Evolutionary conservation across 805 yeast genomes (phyloP).

Genomic region (Saturnispora galanensis): DNA sequence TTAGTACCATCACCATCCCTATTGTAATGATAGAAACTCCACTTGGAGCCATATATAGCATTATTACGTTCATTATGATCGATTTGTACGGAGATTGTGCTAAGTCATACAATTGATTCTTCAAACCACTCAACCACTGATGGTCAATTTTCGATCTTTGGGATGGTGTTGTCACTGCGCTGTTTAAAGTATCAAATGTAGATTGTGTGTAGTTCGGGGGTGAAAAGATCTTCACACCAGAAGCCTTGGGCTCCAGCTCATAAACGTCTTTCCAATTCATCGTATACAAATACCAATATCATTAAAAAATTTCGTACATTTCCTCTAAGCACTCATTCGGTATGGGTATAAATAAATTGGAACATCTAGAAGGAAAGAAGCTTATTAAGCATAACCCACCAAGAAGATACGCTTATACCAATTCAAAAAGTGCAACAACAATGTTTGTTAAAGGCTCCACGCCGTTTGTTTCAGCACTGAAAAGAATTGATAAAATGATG

Average conservation of each 20-base stretch:
- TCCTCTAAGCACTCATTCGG: neutral
- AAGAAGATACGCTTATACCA: slow-evolving; percentile 30
- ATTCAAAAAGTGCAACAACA: slow-evolving; percentile 33
- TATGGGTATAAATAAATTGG: slow-evolving; percentile 3
- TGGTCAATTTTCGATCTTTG: slow-evolving; percentile 21
- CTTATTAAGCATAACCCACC: slow-evolving; percentile 49
- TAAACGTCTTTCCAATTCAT: slow-evolving; percentile 1
- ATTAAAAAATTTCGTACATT: neutral
- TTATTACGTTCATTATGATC: slow-evolving; percentile 81
- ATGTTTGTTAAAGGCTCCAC: slow-evolving; percentile 54
- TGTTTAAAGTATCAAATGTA: neutral
- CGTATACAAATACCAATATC: neutral
- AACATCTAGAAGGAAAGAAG: slow-evolving; percentile 20
- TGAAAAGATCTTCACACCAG: neutral
- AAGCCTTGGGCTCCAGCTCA: neutral
- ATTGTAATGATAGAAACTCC: slow-evolving; percentile 84
- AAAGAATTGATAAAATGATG: slow-evolving; percentile 48
- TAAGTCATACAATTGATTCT: slow-evolving; percentile 76
- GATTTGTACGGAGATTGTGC: slow-evolving; percentile 73
- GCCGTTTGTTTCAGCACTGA: slow-evolving; percentile 66
- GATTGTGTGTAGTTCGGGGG: neutral
- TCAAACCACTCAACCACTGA: slow-evolving; percentile 30
- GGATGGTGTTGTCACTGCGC: neutral
- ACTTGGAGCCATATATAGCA: slow-evolving; percentile 91
- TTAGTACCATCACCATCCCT: slow-evolving; percentile 77